Evolutionary conservation across 257 asterid genomes (phyloP), one percentile per base, ranked within the genome.

Genomic region (Verbascum thapsus): DNA sequence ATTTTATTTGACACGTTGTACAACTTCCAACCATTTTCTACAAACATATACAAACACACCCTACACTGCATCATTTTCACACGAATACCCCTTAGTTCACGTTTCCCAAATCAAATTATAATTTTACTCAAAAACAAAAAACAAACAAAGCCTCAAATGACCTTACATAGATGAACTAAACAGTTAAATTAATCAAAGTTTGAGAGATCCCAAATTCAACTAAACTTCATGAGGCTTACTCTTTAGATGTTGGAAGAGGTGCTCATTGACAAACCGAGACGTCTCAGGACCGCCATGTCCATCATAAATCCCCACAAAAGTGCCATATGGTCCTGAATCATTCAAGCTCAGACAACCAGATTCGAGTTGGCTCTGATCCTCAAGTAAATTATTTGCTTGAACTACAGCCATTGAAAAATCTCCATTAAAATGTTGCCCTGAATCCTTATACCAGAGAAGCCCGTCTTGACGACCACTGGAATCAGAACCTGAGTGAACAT

Each of bases 231-330:
- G 18, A 38, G 44, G 72, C 86, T 72, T 76, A 89, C 97, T 84
- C n/a, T n/a, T n/a, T n/a, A n/a, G n/a, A n/a, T n/a, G n/a, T n/a
- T n/a, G n/a, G n/a, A n/a, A n/a, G n/a, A 89, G 83, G 72, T 89
- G 80, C 18, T 85, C 90, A 32, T 85, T 87, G 63, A 87, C 78
- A 61, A 81, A 89, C 48, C 97, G 78, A 35, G 97, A 84, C 50
- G 94, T 75, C 67, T 87, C 91, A 2, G 94, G 95, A 30, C 97
- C 97, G 23, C 97, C 95, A 69, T 89, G 97, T 20, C 97, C 97
- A 62, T 89, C 97, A 62, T 87, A 87, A 67, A 89, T 75, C 69
- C 97, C 97, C 54, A 89, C 91, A 72, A 89, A 87, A 8, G 95
- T n/a, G n/a, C n/a, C n/a, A n/a, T n/a, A n/a, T n/a, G n/a, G n/a